Conservation (phyloP, 371 early-diverging fungal species). For the Haplosporangium sp. region DNA sequence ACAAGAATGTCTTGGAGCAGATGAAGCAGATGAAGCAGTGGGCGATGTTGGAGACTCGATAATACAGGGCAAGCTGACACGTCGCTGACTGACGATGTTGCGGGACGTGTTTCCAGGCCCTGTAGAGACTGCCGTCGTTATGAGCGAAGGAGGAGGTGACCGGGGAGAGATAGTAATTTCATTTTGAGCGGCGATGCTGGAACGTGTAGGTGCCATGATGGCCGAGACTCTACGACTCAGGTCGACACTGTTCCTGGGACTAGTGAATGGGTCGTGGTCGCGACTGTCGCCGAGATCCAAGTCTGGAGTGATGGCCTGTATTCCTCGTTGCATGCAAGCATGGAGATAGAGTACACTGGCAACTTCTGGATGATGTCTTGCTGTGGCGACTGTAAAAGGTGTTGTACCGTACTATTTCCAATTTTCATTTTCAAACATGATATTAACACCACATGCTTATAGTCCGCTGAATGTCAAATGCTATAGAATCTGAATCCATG, state of each 20-base stretch:
- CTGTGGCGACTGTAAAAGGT: constrained; percentile 67
- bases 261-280: constrained; percentile 29
- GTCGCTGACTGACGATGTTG: constrained; percentile 23
- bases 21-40: background rate
- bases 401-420: constrained; percentile 63
- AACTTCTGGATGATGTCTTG: constrained; percentile 67
- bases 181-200: constrained; percentile 6
- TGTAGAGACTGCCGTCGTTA: constrained; percentile 4
- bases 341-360: constrained; percentile 56
- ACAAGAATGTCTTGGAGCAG: constrained; percentile 39
- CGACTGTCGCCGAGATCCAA: constrained; percentile 7
- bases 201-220: constrained; percentile 25
- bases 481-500: background rate
- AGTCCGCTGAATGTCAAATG: no score
- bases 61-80: constrained; percentile 46
- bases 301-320: constrained; percentile 32
- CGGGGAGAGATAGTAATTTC: background rate
- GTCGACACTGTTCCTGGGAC: constrained; percentile 43
- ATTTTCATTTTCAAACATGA: no score
- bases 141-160: background rate
- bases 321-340: constrained; percentile 41
- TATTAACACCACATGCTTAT: no score
- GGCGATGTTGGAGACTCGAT: constrained; percentile 45
- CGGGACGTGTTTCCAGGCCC: background rate
- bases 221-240: constrained; percentile 37